Percentiles rank a stretch among this genome's conserved stretches.
phyloP scores from a whole-genome alignment of 306 rosid species.

The Malus asiatica region DNA sequence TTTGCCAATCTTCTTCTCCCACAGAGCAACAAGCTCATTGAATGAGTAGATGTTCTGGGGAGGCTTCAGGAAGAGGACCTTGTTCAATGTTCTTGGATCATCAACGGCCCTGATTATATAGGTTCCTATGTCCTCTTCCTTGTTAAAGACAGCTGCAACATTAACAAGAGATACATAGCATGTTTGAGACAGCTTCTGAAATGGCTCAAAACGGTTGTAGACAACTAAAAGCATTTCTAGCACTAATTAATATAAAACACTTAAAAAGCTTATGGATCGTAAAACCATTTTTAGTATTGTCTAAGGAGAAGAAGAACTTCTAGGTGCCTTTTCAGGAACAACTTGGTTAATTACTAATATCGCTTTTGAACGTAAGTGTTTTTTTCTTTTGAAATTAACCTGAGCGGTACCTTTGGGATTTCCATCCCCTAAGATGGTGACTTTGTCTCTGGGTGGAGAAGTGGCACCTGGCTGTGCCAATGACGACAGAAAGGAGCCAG shows the following conservation, averaged over 20 bases:
- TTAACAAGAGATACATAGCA: not conserved
- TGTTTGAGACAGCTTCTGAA: not conserved
- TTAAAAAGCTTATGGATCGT: not conserved
- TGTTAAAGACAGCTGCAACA: constrained; percentile 55
- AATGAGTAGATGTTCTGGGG: constrained; percentile 63
- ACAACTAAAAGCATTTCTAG: not conserved
- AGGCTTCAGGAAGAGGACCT: constrained; percentile 67
- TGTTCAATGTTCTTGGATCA: constrained; percentile 80
- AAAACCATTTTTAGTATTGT: not conserved
- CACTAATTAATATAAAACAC: too few species aligned
- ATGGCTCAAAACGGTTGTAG: not conserved
- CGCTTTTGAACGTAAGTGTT: not conserved
- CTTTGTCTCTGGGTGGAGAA: constrained; percentile 72
- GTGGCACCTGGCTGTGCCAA: constrained; percentile 58
- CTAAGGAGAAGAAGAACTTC: not conserved
- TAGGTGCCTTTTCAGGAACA: too few species aligned
- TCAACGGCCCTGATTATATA: constrained; percentile 81
- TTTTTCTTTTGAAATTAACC: not conserved
- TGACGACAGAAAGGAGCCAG: constrained; percentile 69
- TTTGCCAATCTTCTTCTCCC: constrained; percentile 92
- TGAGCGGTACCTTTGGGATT: not conserved
- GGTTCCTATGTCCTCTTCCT: constrained; percentile 76
- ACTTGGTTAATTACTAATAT: too few species aligned
- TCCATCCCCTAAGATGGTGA: constrained; percentile 69
- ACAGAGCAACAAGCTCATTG: constrained; percentile 68